Conservation (phyloP, 306 rosid genomes). For the Begonia masoniana region DNA sequence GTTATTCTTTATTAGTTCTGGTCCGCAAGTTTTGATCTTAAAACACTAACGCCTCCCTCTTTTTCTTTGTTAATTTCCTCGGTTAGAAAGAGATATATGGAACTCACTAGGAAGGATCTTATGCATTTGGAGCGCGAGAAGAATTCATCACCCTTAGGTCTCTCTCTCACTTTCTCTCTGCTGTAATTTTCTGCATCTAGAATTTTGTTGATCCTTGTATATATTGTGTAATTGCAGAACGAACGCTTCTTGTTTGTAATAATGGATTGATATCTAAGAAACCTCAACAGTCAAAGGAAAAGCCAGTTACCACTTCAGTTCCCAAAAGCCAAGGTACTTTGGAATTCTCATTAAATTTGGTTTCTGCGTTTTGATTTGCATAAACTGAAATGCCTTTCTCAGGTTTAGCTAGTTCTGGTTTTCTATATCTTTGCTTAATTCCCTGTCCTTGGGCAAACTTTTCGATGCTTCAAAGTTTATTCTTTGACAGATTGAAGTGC, state of each 20-base stretch:
- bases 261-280: constrained; percentile 19
- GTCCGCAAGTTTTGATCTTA: too few relatives aligned
- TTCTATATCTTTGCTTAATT: neutral
- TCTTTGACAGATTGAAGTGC: too few relatives aligned
- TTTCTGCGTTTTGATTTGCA: neutral
- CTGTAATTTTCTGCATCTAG: neutral
- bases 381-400: neutral
- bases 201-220: neutral
- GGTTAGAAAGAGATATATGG: constrained; percentile 19
- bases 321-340: constrained; percentile 44
- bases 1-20: too few relatives aligned
- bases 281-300: constrained; percentile 15
- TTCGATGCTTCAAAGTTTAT: too few relatives aligned
- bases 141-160: constrained; percentile 40
- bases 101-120: constrained; percentile 61
- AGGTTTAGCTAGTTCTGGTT: too few relatives aligned
- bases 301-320: constrained; percentile 24
- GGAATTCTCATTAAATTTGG: neutral
- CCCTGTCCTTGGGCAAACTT: too few relatives aligned
- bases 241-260: constrained; percentile 34
- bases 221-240: constrained; percentile 24
- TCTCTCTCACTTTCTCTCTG: constrained; percentile 1
- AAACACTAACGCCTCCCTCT: too few relatives aligned
- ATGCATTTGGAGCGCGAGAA: constrained; percentile 40
- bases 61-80: neutral